Base-by-base conservation (phyloP, 352 stramenopile genomes). In the Globisporangium canariense region DNA sequence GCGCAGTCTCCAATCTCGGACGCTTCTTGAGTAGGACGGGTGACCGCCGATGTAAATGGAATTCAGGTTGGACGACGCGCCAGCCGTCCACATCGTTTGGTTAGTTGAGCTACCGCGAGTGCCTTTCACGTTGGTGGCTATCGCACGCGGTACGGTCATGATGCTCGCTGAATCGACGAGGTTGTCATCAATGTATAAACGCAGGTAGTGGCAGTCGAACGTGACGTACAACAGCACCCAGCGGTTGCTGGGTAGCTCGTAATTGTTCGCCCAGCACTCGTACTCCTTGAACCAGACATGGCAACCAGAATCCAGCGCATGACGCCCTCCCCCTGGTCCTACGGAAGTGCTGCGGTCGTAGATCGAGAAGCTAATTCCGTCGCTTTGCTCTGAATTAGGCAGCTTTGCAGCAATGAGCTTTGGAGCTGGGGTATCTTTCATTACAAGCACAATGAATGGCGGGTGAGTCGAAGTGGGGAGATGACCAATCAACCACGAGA, bases 31-130 rank as follows among this genome's bases (percentile, higher is more conserved):
- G 25, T 87, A 84, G 0, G 75, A 84, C 13, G 77, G 68, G 28
- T 83, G 77, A 0, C 79, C 81, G 10, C 81, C 77, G 30, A 88
- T 65, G 56, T 81, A 88, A 28, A 88, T 62, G 1, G 81, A 87
- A n/a, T 63, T 77, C 2, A 56, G 57, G 14, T 28, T 77, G 22
- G 73, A 76, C 13, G 41, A 54, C 10, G 51, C 28, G 41, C 32
- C 50, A 51, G 53, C 38, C 14, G 43, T 45, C 57, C 56, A 67
- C 11, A 30, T 66, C 46, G 52, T 68, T 58, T 43, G 69, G 71
- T 14, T 74, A 52, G 46, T 56, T 58, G 20, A 61, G 67, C 13
- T 58, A n/a, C 47, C 22, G 25, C 28, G 45, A 58, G 30, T 25
- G 32, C 46, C 9, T 20, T 41, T 47, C 18, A 41, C 9, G n/a